These are phyloP conservation scores for Dictyostelium citrinum DNA, from an alignment of 78 protist species.

Conservation along the genomic window DNA sequence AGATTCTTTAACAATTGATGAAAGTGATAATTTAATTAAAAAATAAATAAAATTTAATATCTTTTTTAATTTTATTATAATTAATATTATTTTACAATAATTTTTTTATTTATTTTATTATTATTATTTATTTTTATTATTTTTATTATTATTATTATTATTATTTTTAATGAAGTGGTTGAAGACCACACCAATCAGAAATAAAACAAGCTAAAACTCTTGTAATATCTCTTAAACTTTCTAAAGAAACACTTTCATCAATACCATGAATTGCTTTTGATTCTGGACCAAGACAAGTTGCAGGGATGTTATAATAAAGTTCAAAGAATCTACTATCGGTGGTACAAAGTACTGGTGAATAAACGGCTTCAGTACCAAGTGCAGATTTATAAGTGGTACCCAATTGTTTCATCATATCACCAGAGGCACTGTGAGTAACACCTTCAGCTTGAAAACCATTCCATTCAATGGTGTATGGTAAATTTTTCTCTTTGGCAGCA, in stretches of 20 bases:
- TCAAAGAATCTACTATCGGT: conserved; percentile 63
- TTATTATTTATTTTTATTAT: not conserved
- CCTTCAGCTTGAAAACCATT: conserved; percentile 81
- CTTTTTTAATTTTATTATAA: too few species aligned
- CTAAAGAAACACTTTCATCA: conserved; percentile 66
- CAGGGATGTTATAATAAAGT: conserved; percentile 46
- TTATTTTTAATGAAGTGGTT: conserved; percentile 34
- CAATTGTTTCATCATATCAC: conserved; percentile 16
- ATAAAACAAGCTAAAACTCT: conserved; percentile 72
- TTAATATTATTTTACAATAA: too few species aligned
- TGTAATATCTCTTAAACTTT: conserved; percentile 47
- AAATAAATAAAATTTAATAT: not conserved
- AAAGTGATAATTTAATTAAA: conserved; percentile 8
- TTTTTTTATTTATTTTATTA: not conserved
- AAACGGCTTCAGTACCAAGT: not conserved
- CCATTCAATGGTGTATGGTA: conserved; percentile 31
- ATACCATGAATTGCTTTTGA: conserved; percentile 60
- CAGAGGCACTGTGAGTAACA: not conserved
- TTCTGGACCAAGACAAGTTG: conserved; percentile 74
- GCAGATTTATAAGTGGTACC: conserved; percentile 9
- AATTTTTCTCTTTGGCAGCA: conserved; percentile 36
- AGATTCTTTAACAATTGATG: conserved; percentile 25
- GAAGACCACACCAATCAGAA: conserved; percentile 74
- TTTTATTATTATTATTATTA: not conserved
- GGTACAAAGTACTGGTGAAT: conserved; percentile 53